These are phyloP conservation scores for Scheffersomyces stambukii DNA, from an alignment of 1,139 yeast genomes.

Conservation along the genomic window DNA sequence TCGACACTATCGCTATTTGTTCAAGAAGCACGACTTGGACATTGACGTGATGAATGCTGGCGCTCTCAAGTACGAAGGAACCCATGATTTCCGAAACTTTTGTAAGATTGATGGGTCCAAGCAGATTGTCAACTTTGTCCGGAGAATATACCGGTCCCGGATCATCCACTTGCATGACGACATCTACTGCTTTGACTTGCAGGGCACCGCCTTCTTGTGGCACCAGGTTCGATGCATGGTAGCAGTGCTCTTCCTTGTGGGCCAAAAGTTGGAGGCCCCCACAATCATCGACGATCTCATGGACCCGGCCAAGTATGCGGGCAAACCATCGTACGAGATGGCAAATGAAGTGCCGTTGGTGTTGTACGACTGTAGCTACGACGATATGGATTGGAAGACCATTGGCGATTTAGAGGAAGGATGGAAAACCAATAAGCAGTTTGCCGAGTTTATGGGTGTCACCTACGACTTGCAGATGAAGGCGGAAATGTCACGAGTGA, in stretches of 20 bases:
- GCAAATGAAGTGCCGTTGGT: slow-evolving; percentile 91
- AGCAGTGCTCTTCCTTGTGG: slow-evolving; percentile 74
- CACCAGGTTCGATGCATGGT: slow-evolving; percentile 97
- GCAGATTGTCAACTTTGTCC: slow-evolving; percentile 71
- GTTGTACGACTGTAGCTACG: slow-evolving; percentile 80
- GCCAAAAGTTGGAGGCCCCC: slow-evolving; percentile 69
- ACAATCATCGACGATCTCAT: slow-evolving; percentile 54
- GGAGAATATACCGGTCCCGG: slow-evolving; percentile 53
- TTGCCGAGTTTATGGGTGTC: slow-evolving; percentile 27
- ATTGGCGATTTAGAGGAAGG: slow-evolving; percentile 15
- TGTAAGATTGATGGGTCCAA: slow-evolving; percentile 94
- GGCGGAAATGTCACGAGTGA: slow-evolving; percentile 28
- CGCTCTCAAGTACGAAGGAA: slow-evolving; percentile 63
- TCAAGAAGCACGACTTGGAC: slow-evolving; percentile 53
- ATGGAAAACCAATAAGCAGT: slow-evolving; percentile 16
- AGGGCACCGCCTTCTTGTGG: slow-evolving; percentile 94
- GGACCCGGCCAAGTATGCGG: slow-evolving; percentile 54
- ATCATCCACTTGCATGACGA: slow-evolving; percentile 44
- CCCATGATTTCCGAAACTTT: slow-evolving; percentile 88
- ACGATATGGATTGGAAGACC: slow-evolving; percentile 63
- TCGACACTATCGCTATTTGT: slow-evolving; percentile 83
- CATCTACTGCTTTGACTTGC: slow-evolving; percentile 67
- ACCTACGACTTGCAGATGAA: slow-evolving; percentile 34
- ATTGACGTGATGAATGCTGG: slow-evolving; percentile 66
- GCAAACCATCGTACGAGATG: slow-evolving; percentile 82